Evolutionary conservation across 2,329 filamentous ascomycete genomes (phyloP), one percentile per base, ranked within the genome.

Genomic region (Neurospora sp.): DNA sequence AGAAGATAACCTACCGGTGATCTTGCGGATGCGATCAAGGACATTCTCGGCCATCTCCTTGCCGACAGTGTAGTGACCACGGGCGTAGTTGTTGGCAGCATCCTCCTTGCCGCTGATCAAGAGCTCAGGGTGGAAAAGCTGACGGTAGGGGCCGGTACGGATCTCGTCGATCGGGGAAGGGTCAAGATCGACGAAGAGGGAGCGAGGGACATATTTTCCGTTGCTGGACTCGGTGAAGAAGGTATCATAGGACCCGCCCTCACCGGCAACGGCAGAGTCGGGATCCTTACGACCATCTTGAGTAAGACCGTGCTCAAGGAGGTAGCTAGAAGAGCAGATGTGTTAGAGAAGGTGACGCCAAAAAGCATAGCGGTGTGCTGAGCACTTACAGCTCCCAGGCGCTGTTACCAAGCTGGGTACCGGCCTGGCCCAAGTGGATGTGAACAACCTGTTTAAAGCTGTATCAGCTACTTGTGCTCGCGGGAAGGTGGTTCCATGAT

Each of bases 51-150:
- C 87, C 87, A 91, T 89, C 83, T 91, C 89, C 85, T 91, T 91
- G 82, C 89, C 89, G 76, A 91, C 88, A 75, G 89, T 91, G 82
- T 92, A 91, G 82, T 92, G 89, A 70, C 89, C 89, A 83, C 89
- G 89, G 75, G 89, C 89, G 77, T 91, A 92, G 85, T 92, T 92
- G 83, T 91, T 91, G 82, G 89, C 88, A 71, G 89, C 89, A 86
- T 91, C 89, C 80, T 91, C 89, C 85, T 91, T 91, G 81, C 89
- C 89, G 80, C 87, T 91, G 78, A 91, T 88, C 78, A 91, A 81
- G 75, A 89, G 84, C 83, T 91, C 89, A 66, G 89, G 89, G 82
- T 91, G 89, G 84, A 91, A 91, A 72, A 91, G 86, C 78, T 89
- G 85, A 76, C 88, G 87, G 82, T 91, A 91, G 74, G 77, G 72